Evolutionary conservation across 2,329 filamentous ascomycete genomes (phyloP), one percentile per base, ranked within the genome.

Genomic region (Trichoderma simmonsii): DNA sequence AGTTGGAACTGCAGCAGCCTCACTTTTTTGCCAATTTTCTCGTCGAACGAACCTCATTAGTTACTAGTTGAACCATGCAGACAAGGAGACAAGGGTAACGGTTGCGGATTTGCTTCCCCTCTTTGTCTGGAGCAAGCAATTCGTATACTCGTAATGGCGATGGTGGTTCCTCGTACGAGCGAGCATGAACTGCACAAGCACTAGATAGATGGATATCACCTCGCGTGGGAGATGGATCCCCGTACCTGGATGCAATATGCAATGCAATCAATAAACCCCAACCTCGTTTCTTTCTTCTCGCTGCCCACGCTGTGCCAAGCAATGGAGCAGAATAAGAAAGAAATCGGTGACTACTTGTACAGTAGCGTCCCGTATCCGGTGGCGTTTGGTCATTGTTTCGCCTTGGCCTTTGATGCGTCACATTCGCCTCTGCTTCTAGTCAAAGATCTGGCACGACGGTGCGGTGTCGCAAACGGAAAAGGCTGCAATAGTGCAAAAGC

Each of bases 401-500:
- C 28, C 36, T 69, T 56, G 67, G 14, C 56, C 56, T n/a, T 30
- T 36, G 59, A 21, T 56, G 43, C 57, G 32, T 60, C 57, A 18
- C 26, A 54, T 54, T 54, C 48, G 48, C 48, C 48, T 54, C 48
- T 54, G 48, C 48, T 54, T 54, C 48, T 54, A 21, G 43, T 15
- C 56, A n/a, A 18, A 54, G 67, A 70, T 70, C 67, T 62, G 43
- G 54, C 54, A 66, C 62, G 21, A 71, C 62, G 62, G 65, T 26
- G 65, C 70, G 70, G 65, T 69, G n/a, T 66, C 62, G 61, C 28
- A 71, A 71, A 60, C 61, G 70, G 70, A 39, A 66, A 71, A 43
- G 70, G 43, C 67, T 63, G 51, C 56, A 48, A 68, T 68, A 26
- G 65, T 36, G 14, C 34, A 36, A 36, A 15, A 36, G 34, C 34